phyloP scores from a whole-genome alignment of 176 grass and related monocot species.

The Panicum miliaceum region DNA sequence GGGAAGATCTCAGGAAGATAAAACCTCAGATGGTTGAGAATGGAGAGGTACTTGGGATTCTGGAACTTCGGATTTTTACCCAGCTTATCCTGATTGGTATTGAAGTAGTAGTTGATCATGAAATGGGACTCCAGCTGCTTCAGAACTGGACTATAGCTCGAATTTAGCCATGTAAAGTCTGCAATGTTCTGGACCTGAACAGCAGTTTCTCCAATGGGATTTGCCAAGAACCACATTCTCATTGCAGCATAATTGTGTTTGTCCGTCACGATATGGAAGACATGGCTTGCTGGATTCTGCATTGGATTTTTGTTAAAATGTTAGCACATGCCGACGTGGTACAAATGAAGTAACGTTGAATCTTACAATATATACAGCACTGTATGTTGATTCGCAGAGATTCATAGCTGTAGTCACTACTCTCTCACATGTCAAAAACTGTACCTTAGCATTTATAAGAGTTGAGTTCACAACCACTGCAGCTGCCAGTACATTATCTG shows the following conservation, averaged over 20 bases:
- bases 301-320: slow-evolving; percentile 10
- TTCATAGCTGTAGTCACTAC: background rate
- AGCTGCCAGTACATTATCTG: slow-evolving; percentile 75
- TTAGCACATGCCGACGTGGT: background rate
- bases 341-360: slow-evolving; percentile 4
- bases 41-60: slow-evolving; percentile 84
- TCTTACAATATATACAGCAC: background rate
- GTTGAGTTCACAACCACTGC: slow-evolving; percentile 86
- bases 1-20: slow-evolving; percentile 88
- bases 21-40: slow-evolving; percentile 80
- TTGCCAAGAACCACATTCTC: slow-evolving; percentile 90
- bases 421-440: background rate
- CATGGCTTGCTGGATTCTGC: slow-evolving; percentile 72
- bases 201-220: slow-evolving; percentile 49
- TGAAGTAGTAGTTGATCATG: slow-evolving; percentile 87
- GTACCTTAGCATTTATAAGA: slow-evolving; percentile 71
- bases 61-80: slow-evolving; percentile 71
- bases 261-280: slow-evolving; percentile 86
- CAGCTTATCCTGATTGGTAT: slow-evolving; percentile 39
- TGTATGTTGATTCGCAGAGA: background rate
- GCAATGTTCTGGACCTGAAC: slow-evolving; percentile 72
- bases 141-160: slow-evolving; percentile 79
- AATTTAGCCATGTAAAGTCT: slow-evolving; percentile 80
- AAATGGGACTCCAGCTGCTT: slow-evolving; percentile 75
- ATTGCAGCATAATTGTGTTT: slow-evolving; percentile 84